Percentiles rank a stretch among this genome's conserved stretches.
These are phyloP conservation scores for Candida corydali DNA, from an alignment of 805 yeast genomes.

Conservation along the genomic window DNA sequence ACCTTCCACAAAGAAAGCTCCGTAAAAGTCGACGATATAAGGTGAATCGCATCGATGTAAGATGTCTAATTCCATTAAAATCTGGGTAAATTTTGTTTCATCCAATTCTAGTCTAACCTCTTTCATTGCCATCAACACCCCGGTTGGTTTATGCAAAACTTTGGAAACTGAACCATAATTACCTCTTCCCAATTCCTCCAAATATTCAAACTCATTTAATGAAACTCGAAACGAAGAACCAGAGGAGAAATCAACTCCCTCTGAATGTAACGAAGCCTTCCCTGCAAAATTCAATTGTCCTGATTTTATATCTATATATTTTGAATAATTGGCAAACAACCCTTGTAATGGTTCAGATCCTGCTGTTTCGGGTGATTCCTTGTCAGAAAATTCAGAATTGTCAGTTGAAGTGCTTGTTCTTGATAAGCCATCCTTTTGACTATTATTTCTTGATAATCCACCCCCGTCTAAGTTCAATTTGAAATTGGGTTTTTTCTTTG, in stretches of 20 bases:
- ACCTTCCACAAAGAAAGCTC: slow-evolving; percentile 96
- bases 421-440: slow-evolving; percentile 5
- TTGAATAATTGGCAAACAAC: slow-evolving; percentile 76
- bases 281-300: slow-evolving; percentile 92
- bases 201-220: slow-evolving; percentile 74
- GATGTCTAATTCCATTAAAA: slow-evolving; percentile 92
- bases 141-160: slow-evolving; percentile 89
- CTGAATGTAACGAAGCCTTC: slow-evolving; percentile 85
- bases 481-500: slow-evolving; percentile 39
- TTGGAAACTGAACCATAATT: slow-evolving; percentile 95
- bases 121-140: slow-evolving; percentile 94
- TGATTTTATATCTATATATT: slow-evolving; percentile 85
- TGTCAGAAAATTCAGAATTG: slow-evolving; percentile 1
- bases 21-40: slow-evolving; percentile 91
- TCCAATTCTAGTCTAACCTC: slow-evolving; percentile 92
- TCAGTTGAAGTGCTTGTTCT: neutral
- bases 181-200: slow-evolving; percentile 91
- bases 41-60: slow-evolving; percentile 88
- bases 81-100: slow-evolving; percentile 89
- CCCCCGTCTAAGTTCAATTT: slow-evolving; percentile 26
- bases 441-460: slow-evolving; percentile 6
- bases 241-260: slow-evolving; percentile 85
- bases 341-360: slow-evolving; percentile 45
- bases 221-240: slow-evolving; percentile 87
- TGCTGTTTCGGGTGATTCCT: slow-evolving; percentile 3